Evolutionary conservation across 2,329 filamentous ascomycete species (phyloP), one percentile per base, ranked within the genome.

Genomic region (Diplodia seriata): DNA sequence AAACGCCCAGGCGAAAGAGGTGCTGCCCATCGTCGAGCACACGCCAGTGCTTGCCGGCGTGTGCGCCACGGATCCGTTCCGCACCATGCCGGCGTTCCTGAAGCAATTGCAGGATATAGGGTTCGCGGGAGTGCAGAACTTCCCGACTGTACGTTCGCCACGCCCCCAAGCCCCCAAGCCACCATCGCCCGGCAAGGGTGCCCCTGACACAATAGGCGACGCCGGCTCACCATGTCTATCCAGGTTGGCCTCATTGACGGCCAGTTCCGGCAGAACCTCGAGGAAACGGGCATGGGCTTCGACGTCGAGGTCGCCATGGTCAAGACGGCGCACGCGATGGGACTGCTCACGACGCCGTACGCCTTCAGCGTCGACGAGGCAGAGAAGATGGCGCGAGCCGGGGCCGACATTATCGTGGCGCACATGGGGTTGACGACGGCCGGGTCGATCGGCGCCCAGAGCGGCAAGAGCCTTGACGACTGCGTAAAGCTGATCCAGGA

Each of bases 241-340:
- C 33, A 65, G 62, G 89, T 91, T 1, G 90, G 90, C 0, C 79
- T 92, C 26, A 88, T 91, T 43, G 90, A 92, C 75, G 89, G 89
- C 1, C 82, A 82, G 14, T 91, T 92, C 74, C 84, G 90, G 14
- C 82, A 83, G 26, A 89, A 89, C 71, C 82, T 92, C 1, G 90
- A 92, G 74, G 89, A 91, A 76, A 91, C 89, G 1, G 89, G 87
- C 9, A 92, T 92, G 89, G 86, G 86, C 1, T 92, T 88, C 73
- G 85, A 84, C 18, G 78, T 83, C 8, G 90, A 92, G 74, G 89
- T 92, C 2, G 87, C 89, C 62, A 87, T 91, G 83, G 84, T 92
- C 55, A 81, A 81, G 11, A 73, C 82, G n/a, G 90, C 90, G 1
- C 84, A 83, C 54, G 78, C 83, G 51, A 78, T 89, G 77, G 88